Evolutionary conservation across 805 yeast species (phyloP), one percentile per base, ranked within the genome.

Genomic region (Jamesozyma rosinii): DNA sequence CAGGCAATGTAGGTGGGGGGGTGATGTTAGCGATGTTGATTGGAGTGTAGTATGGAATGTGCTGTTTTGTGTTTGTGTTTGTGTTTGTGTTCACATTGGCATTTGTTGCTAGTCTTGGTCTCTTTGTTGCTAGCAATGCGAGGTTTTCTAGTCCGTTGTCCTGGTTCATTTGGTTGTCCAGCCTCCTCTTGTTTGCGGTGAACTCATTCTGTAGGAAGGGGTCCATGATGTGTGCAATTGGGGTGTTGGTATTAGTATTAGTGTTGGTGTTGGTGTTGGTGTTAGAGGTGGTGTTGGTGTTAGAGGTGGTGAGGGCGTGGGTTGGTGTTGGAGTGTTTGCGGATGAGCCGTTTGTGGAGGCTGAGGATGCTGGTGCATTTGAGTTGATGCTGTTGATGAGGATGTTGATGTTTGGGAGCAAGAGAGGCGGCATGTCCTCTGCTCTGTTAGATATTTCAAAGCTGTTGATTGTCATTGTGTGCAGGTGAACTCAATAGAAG

Each of bases 371-470:
- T 11, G 18, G 10, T 15, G 10, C 15, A n/a, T 32, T 32, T n/a
- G 35, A 32, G 17, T n/a, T 11, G 6, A 24, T 24, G 11, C 29
- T 24, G 11, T 11, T 24, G 11, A 24, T 24, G 11, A 24, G 35
- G 10, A 32, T 32, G 17, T n/a, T n/a, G 5, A 55, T 38, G 34
- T 40, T 54, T 40, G 65, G 65, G 32, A 60, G 46, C 15, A 60
- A 44, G 35, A 60, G 44, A n/a, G 65, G 65, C 15, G 65, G 65
- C 22, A 58, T 40, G 26, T 50, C 46, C 21, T 49, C 50, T 41
- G 55, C 51, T 37, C 54, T 50, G 42, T 60, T 60, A 15, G 49
- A 48, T 3, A 60, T 51, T n/a, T 57, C 53, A 5, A 57, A 53
- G 42, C 62, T 57, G 4, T 24, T 26, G 4, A 5, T 32, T 32